phyloP scores from a whole-genome alignment of 192 early-diverging fungal species.

The Backusella liffmaniae region DNA sequence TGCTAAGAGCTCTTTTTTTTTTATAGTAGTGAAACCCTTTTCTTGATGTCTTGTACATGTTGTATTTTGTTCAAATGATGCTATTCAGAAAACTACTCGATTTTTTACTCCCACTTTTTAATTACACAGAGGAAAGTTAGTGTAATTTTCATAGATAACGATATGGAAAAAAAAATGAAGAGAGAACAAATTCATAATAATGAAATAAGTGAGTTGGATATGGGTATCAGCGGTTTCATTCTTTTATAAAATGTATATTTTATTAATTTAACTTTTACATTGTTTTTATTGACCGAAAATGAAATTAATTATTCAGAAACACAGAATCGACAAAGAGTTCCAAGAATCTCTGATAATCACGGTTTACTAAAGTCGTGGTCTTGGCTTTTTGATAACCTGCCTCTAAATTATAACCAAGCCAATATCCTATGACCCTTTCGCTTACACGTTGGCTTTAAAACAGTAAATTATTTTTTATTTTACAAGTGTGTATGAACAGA shows the following conservation, averaged over 20 bases:
- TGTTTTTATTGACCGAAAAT: not conserved
- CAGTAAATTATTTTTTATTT: not conserved
- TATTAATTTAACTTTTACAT: not conserved
- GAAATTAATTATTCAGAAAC: not conserved
- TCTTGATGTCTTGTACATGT: not conserved
- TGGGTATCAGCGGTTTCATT: not conserved
- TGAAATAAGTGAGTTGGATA: not conserved
- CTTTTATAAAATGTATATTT: not conserved
- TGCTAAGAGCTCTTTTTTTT: too few species aligned
- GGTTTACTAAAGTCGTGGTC: not conserved
- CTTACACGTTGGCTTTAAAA: not conserved
- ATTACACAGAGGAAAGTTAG: not conserved
- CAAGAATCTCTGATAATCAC: not conserved
- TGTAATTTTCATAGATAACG: not conserved
- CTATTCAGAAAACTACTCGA: not conserved
- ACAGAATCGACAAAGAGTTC: not conserved
- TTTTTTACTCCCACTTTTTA: not conserved
- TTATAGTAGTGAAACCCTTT: not conserved
- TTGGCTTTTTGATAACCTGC: not conserved
- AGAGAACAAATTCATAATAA: not conserved
- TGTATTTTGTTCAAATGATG: not conserved
- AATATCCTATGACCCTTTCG: not conserved
- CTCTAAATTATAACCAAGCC: not conserved
- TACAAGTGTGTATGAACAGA: not conserved
- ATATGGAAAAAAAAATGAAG: not conserved